Conservation (phyloP, 2,329 filamentous ascomycete genomes). For the Monosporascus sp. region DNA sequence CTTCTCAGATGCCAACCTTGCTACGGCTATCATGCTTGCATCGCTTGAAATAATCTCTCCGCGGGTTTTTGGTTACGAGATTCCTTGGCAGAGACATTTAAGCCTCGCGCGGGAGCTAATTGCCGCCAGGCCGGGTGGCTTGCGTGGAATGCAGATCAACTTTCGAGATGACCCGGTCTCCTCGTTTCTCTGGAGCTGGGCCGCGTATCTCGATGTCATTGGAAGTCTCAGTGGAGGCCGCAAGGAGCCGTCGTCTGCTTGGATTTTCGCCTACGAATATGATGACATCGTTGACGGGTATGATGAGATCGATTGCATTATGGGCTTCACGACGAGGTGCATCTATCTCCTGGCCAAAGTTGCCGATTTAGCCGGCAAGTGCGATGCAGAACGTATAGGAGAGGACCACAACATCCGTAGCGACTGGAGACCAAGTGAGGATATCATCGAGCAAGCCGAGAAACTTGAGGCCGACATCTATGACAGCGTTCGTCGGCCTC, state of each 20-base stretch:
- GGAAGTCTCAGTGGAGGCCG: slow-evolving; percentile 62
- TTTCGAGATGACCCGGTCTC: slow-evolving; percentile 53
- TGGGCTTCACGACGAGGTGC: slow-evolving; percentile 70
- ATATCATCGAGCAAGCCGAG: slow-evolving; percentile 51
- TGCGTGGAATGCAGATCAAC: slow-evolving; percentile 47
- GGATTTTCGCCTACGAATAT: slow-evolving; percentile 46
- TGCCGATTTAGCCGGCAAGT: slow-evolving; percentile 63
- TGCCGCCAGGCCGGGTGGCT: slow-evolving; percentile 47
- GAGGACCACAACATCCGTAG: slow-evolving; percentile 41
- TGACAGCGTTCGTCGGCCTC: slow-evolving; percentile 43
- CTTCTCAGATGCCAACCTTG: slow-evolving; percentile 68
- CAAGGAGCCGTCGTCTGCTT: slow-evolving; percentile 43
- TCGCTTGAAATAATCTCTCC: slow-evolving; percentile 81
- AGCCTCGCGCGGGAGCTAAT: slow-evolving; percentile 73
- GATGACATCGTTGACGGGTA: slow-evolving; percentile 49
- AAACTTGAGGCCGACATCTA: slow-evolving; percentile 57
- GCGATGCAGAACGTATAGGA: slow-evolving; percentile 61
- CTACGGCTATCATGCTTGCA: slow-evolving; percentile 78
- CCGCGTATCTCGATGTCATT: slow-evolving; percentile 76
- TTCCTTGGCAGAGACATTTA: slow-evolving; percentile 77
- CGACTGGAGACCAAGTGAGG: slow-evolving; percentile 53
- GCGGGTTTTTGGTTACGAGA: slow-evolving; percentile 71
- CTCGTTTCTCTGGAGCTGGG: slow-evolving; percentile 76
- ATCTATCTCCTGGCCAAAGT: slow-evolving; percentile 67
- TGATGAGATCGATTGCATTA: slow-evolving; percentile 73